Evolutionary conservation across 305 asterid genomes (phyloP).

Genomic region (Stenogyne calaminthoides): DNA sequence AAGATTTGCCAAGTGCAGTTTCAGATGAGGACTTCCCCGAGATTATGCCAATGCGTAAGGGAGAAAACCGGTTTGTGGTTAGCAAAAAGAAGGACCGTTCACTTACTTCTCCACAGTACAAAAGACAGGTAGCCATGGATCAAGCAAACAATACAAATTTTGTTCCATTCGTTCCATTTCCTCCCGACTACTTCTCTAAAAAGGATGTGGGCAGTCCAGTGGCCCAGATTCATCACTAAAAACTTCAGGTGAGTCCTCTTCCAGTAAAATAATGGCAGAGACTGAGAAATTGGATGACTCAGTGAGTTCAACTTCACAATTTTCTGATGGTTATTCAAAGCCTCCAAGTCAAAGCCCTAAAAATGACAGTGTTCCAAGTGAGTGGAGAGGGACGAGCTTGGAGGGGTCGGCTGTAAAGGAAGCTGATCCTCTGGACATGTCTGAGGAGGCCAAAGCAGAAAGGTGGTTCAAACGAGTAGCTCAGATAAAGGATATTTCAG

Average conservation of each 20-base stretch:
- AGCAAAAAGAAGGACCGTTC: slow-evolving; percentile 78
- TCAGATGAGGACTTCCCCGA: slow-evolving; percentile 79
- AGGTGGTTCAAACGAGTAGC: slow-evolving; percentile 96
- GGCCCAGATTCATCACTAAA: slow-evolving; percentile 33
- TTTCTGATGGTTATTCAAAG: slow-evolving; percentile 22
- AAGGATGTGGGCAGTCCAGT: slow-evolving; percentile 45
- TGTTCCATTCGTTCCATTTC: slow-evolving; percentile 95
- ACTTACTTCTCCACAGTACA: slow-evolving; percentile 74
- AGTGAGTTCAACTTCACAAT: slow-evolving; percentile 30
- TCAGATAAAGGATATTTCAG: slow-evolving; percentile 92
- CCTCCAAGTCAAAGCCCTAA: slow-evolving; percentile 28
- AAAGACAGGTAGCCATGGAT: slow-evolving; percentile 68
- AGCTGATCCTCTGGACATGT: slow-evolving; percentile 82
- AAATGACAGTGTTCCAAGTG: slow-evolving; percentile 36
- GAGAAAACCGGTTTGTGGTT: slow-evolving; percentile 72
- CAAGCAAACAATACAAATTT: slow-evolving; percentile 58
- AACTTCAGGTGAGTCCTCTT: slow-evolving; percentile 10
- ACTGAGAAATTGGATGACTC: slow-evolving; percentile 23
- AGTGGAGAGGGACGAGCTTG: slow-evolving; percentile 66
- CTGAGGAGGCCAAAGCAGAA: slow-evolving; percentile 97
- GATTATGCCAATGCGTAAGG: slow-evolving; percentile 83
- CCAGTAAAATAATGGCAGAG: neutral
- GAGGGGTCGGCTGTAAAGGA: slow-evolving; percentile 90
- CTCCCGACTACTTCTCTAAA: slow-evolving; percentile 82
- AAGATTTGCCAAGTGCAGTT: slow-evolving; percentile 62